phyloP scores from a whole-genome alignment of 2,329 filamentous ascomycete species.

The Penicillium hesseltinei region DNA sequence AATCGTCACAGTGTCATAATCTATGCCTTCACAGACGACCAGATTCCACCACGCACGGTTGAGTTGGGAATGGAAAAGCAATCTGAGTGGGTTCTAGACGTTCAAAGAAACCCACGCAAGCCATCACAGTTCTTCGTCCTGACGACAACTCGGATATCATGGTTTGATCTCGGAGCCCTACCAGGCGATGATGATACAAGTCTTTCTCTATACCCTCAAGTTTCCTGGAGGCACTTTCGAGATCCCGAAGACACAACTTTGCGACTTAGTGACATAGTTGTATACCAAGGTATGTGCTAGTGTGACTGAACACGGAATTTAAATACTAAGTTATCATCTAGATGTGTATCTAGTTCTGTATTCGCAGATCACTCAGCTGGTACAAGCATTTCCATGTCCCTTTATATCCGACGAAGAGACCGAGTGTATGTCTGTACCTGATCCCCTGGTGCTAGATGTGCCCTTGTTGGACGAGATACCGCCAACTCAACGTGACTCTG shows the following conservation, averaged over 20 bases:
- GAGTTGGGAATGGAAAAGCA: slow-evolving; percentile 37
- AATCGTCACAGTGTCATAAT: slow-evolving; percentile 46
- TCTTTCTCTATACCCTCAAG: slow-evolving; percentile 37
- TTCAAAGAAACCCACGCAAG: slow-evolving; percentile 45
- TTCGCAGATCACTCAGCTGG: slow-evolving; percentile 39
- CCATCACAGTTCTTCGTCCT: slow-evolving; percentile 51
- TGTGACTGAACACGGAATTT: not conserved
- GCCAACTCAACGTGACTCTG: slow-evolving; percentile 7
- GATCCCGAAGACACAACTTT: slow-evolving; percentile 54
- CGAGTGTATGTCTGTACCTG: slow-evolving; percentile 27
- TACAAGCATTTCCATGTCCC: slow-evolving; percentile 34
- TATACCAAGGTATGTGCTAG: slow-evolving; percentile 32
- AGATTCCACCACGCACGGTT: slow-evolving; percentile 29
- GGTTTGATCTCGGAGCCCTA: slow-evolving; percentile 41
- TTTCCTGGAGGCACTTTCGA: slow-evolving; percentile 56
- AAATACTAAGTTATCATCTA: slow-evolving; percentile 18
- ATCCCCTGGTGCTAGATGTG: slow-evolving; percentile 36
- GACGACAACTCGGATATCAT: slow-evolving; percentile 52
- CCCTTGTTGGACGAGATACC: slow-evolving; percentile 18
- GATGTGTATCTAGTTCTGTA: slow-evolving; percentile 41
- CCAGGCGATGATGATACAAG: slow-evolving; percentile 18
- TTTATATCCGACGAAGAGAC: slow-evolving; percentile 21
- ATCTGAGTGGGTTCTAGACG: slow-evolving; percentile 56
- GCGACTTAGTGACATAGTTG: slow-evolving; percentile 35
- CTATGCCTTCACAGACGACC: slow-evolving; percentile 32